Conservation (phyloP, 805 yeast species). For the Candida mattraensis region DNA sequence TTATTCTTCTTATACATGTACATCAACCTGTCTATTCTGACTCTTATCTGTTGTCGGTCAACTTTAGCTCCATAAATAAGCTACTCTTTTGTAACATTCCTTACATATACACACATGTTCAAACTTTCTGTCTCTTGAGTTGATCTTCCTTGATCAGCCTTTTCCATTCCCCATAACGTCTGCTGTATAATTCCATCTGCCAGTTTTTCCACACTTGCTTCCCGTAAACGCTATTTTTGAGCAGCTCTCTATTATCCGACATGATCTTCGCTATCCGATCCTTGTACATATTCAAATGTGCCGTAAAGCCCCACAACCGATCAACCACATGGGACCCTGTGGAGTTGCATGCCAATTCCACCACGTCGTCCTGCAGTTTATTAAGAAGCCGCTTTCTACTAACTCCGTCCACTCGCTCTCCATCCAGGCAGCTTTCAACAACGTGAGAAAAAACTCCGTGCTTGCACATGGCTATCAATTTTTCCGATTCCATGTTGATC, state of each 20-base stretch:
- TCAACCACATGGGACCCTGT: conserved; percentile 93
- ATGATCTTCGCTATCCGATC: conserved; percentile 80
- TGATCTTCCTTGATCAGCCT: conserved; percentile 42
- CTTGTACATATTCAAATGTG: conserved; percentile 75
- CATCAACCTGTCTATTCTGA: no score
- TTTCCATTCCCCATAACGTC: conserved; percentile 86
- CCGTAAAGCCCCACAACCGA: conserved; percentile 75
- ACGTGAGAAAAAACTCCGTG: conserved; percentile 94
- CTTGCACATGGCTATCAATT: conserved; percentile 69
- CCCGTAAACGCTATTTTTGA: conserved; percentile 87
- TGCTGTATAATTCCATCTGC: conserved; percentile 75
- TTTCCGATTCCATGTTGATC: conserved; percentile 57
- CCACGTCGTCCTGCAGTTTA: conserved; percentile 50
- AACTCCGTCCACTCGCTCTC: conserved; percentile 48
- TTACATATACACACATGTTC: no score
- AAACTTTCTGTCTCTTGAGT: conserved; percentile 4
- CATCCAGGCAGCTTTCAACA: conserved; percentile 62
- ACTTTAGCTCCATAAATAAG: no score
- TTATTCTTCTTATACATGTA: no score
- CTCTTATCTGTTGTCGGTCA: no score
- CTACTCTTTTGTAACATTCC: no score
- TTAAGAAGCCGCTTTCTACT: conserved; percentile 67
- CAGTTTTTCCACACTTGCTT: conserved; percentile 94
- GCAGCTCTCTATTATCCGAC: conserved; percentile 54
- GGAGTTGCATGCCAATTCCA: conserved; percentile 71